Evolutionary conservation across 1,284 basidiomycete species (phyloP), one percentile per base, ranked within the genome.

Genomic region (Heterobasidion occidentale): DNA sequence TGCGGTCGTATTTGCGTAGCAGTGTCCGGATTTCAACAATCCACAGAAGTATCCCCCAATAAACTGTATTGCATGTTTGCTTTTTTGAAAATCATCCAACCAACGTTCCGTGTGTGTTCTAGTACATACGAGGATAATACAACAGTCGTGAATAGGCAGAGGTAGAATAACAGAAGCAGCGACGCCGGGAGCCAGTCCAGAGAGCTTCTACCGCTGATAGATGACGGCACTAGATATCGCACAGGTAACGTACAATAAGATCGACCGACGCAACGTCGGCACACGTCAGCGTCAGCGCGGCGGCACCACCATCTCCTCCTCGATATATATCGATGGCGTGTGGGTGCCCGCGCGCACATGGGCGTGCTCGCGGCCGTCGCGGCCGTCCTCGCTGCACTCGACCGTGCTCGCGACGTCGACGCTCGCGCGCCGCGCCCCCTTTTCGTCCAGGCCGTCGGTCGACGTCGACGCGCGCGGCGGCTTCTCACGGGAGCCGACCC

Each of bases 291-390:
- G 17, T 35, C 17, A 20, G 35, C 44, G 51, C 33, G 62, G 59
- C 12, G 71, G 70, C 4, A 72, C 67, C 7, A 65, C 60, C 65
- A 73, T 71, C 60, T 70, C 65, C 59, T 73, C 72, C 56, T 63
- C 66, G 20, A 69, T 68, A 33, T 56, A 54, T n/a, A 68, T 63
- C 5, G 27, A 27, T 4, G 27, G 27, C 27, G 27, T 27, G 27
- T 27, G 27, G 27, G 27, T 27, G 27, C 27, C 27, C 27, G 27
- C 27, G 27, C 27, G 27, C 27, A 27, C 27, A 27, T 27, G 27
- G 27, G 27, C 27, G 4, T 0, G 27, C 27, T 27, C 27, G 27
- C 27, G 27, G 27, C 27, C 4, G 27, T 27, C 27, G 4, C n/a
- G n/a, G n/a, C 27, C 27, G 5, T 27, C 27, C 27, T 27, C 27